Percentiles rank a stretch among this genome's conserved stretches.
Conservation (phyloP, 106 monocot species). For the Ottelia alismoides region DNA sequence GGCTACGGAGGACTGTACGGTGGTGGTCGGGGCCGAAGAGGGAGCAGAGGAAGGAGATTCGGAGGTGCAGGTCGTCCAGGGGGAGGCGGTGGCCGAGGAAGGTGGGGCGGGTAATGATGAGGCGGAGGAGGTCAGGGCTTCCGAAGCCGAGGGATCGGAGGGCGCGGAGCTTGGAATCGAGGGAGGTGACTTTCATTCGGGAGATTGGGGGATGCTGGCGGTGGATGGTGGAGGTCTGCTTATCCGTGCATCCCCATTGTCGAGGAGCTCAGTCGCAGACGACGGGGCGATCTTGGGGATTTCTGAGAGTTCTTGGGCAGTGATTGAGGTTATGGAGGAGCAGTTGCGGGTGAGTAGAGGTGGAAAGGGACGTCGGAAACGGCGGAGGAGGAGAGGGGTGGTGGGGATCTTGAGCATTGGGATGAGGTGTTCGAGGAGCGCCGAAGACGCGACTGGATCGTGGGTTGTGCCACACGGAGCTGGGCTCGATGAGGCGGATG, state of each 20-base stretch:
- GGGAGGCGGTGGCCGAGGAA: not conserved
- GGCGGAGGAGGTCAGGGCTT: slow-evolving; percentile 3
- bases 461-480: too few species aligned
- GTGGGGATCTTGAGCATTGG: too few species aligned
- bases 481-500: too few species aligned
- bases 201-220: slow-evolving; percentile 1
- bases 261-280: not conserved
- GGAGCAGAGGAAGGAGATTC: slow-evolving; percentile 22
- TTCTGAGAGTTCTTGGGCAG: not conserved
- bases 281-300: too few species aligned
- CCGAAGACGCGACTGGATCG: too few species aligned
- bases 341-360: too few species aligned
- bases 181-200: not conserved
- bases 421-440: too few species aligned
- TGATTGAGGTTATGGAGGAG: too few species aligned
- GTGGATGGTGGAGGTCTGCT: not conserved
- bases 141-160: not conserved
- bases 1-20: slow-evolving; percentile 18
- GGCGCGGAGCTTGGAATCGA: slow-evolving; percentile 2
- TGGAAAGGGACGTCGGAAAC: too few species aligned
- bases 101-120: slow-evolving; percentile 4
- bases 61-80: not conserved
- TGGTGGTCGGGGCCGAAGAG: slow-evolving; percentile 15
- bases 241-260: slow-evolving; percentile 5
- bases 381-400: too few species aligned